phyloP scores from a whole-genome alignment of 2,329 filamentous ascomycete species.

The Botrytis medusae region DNA sequence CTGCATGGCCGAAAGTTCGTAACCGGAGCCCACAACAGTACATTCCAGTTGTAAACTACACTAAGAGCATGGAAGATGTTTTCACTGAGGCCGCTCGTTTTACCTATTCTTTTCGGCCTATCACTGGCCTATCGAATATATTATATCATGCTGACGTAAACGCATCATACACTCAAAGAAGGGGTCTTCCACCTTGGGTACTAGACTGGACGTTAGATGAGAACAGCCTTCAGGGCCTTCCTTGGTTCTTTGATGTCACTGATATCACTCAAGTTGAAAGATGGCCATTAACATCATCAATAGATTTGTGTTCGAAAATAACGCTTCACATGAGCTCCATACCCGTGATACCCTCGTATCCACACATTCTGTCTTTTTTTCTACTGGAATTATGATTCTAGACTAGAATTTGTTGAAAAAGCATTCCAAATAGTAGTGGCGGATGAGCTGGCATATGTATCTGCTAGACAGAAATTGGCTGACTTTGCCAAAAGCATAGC shows the following conservation, averaged over 20 bases:
- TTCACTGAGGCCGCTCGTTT: neutral
- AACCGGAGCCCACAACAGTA: rapidly evolving
- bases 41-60: neutral
- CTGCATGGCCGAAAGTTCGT: too few relatives aligned
- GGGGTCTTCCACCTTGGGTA: neutral
- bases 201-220: neutral
- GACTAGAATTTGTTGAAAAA: neutral
- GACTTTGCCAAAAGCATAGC: neutral
- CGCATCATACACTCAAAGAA: neutral
- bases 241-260: neutral
- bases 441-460: neutral
- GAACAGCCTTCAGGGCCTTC: neutral
- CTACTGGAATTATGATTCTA: rapidly evolving
- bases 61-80: neutral
- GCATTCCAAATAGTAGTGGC: neutral
- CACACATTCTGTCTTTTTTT: neutral
- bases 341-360: neutral
- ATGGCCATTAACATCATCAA: neutral
- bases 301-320: neutral
- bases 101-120: neutral
- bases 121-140: neutral
- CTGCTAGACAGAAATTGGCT: neutral
- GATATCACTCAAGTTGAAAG: neutral
- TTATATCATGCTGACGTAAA: neutral
- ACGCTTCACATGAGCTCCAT: neutral